phyloP scores from a whole-genome alignment of 305 asterid genomes.

The Rubia occidens region DNA sequence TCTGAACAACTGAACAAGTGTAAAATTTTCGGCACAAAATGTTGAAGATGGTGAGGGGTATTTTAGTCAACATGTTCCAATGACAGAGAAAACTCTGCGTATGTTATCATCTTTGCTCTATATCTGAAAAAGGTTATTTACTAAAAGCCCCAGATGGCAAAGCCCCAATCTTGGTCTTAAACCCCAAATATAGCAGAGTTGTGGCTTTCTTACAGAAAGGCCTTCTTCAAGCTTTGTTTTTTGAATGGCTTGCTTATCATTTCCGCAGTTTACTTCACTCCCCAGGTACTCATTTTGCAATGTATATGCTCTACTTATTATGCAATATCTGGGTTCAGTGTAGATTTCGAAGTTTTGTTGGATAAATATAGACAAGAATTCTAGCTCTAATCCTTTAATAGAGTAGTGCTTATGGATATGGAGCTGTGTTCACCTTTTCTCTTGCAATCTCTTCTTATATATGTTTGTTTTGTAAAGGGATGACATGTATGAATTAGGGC shows the following conservation, averaged over 20 bases:
- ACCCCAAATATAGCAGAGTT: slow-evolving; percentile 30
- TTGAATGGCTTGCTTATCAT: slow-evolving; percentile 58
- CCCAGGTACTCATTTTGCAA: slow-evolving; percentile 56
- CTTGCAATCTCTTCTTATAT: not conserved
- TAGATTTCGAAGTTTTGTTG: not conserved
- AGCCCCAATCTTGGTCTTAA: slow-evolving; percentile 24
- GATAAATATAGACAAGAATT: not conserved
- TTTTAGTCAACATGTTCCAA: slow-evolving; percentile 2
- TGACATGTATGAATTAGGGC: slow-evolving; percentile 2
- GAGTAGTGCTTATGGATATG: not conserved
- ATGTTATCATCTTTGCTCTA: not conserved
- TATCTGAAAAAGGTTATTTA: slow-evolving; percentile 1
- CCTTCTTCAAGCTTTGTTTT: slow-evolving; percentile 15
- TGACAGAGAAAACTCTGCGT: not conserved
- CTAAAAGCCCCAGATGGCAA: slow-evolving; percentile 13
- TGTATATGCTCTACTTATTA: not conserved
- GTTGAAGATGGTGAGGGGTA: slow-evolving; percentile 9
- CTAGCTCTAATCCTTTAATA: not conserved
- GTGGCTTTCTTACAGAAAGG: no score
- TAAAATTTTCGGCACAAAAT: not conserved
- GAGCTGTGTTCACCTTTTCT: not conserved
- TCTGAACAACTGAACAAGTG: not conserved
- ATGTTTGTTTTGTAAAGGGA: not conserved
- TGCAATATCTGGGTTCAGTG: not conserved
- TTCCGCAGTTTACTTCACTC: slow-evolving; percentile 41